These are phyloP conservation scores for Retiboletus flavoniger DNA, from an alignment of 1,284 basidiomycete species.

Conservation along the genomic window DNA sequence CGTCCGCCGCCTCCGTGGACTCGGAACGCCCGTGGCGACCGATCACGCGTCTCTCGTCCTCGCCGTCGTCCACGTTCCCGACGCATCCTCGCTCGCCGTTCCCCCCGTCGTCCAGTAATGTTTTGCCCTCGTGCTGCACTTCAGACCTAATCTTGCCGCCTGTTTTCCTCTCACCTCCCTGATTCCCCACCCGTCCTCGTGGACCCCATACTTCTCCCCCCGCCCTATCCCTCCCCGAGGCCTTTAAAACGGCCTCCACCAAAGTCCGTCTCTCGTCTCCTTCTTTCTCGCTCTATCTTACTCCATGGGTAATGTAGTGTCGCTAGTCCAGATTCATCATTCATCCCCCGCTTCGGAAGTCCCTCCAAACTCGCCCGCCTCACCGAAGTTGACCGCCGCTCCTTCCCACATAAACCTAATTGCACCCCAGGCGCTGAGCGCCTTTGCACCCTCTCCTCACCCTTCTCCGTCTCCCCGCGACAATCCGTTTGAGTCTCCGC, in stretches of 20 bases:
- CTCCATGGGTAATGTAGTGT: slow-evolving; percentile 36
- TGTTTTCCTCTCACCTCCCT: slow-evolving; percentile 21
- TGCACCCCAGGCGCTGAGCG: slow-evolving; percentile 28
- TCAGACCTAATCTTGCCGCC: slow-evolving; percentile 13
- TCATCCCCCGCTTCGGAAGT: slow-evolving; percentile 19
- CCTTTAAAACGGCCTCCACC: slow-evolving; percentile 22
- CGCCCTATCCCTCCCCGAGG: slow-evolving; percentile 22
- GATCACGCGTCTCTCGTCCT: slow-evolving; percentile 23
- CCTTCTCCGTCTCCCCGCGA: slow-evolving; percentile 29
- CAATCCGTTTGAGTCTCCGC: slow-evolving; percentile 34
- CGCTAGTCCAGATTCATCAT: slow-evolving; percentile 34
- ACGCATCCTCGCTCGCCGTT: slow-evolving; percentile 14
- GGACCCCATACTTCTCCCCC: slow-evolving; percentile 28
- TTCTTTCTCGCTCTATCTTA: slow-evolving; percentile 12
- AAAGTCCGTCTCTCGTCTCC: slow-evolving; percentile 25
- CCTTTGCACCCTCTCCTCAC: slow-evolving; percentile 22
- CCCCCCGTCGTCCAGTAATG: slow-evolving; percentile 21
- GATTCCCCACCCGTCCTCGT: slow-evolving; percentile 29
- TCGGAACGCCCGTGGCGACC: slow-evolving; percentile 20
- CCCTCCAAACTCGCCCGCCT: slow-evolving; percentile 7
- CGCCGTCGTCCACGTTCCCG: slow-evolving; percentile 24
- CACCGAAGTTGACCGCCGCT: slow-evolving; percentile 19
- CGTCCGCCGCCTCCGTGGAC: slow-evolving; percentile 22
- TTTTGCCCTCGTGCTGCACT: slow-evolving; percentile 18
- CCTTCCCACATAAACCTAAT: slow-evolving; percentile 32